Evolutionary conservation across 169 alveolate species (phyloP).

Genomic region (Eimeria praecox): DNA sequence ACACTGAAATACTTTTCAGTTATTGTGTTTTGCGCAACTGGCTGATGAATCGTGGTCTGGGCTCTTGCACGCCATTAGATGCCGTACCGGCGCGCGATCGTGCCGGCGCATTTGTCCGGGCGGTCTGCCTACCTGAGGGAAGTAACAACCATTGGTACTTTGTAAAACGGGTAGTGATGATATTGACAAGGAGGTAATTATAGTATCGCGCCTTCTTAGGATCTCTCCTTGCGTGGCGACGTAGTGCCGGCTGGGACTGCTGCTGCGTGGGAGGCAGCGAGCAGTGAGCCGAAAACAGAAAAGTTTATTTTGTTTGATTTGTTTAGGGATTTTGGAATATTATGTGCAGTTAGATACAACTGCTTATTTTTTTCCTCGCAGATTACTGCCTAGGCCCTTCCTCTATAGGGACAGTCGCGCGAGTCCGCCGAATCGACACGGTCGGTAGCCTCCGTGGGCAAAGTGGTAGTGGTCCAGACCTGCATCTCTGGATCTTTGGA

Average conservation of each 20-base stretch:
- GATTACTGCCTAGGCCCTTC: background rate
- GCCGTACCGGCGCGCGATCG: background rate
- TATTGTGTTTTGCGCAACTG: background rate
- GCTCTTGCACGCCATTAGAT: background rate
- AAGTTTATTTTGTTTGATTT: background rate
- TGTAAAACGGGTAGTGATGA: background rate
- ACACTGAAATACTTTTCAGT: background rate
- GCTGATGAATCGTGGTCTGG: background rate
- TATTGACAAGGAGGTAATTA: background rate
- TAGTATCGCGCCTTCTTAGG: background rate
- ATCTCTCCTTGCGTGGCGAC: background rate
- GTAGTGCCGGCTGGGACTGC: background rate
- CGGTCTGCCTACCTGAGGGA: background rate
- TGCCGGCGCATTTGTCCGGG: background rate
- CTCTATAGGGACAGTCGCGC: background rate
- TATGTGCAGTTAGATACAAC: background rate
- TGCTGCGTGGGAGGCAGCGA: background rate
- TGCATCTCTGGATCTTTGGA: background rate
- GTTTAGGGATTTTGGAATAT: background rate
- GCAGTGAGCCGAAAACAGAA: background rate
- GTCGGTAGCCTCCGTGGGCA: background rate
- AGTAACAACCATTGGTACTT: background rate
- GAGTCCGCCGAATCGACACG: conserved; percentile 12
- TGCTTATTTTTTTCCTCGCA: background rate
- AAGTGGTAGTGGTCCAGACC: background rate